Evolutionary conservation across 169 alveolate species (phyloP).

Genomic region (Condylostoma magnum): DNA sequence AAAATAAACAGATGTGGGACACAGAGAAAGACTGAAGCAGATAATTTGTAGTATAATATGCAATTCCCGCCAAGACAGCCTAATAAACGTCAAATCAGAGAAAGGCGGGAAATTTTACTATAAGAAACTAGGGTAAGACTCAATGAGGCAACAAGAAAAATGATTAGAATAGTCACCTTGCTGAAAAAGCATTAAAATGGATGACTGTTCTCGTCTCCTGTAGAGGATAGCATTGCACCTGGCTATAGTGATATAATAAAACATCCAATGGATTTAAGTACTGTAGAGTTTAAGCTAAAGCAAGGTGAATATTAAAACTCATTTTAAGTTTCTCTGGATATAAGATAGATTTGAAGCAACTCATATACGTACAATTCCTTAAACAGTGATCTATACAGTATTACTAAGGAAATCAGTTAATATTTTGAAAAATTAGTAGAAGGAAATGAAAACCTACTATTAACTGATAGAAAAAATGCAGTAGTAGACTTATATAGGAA

Average conservation of each 20-base stretch:
- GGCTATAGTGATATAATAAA: slow-evolving; percentile 16
- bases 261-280: slow-evolving; percentile 29
- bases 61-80: slow-evolving; percentile 3
- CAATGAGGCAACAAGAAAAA: background rate
- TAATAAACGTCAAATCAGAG: slow-evolving; percentile 2
- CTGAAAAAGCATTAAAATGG: background rate
- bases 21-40: background rate
- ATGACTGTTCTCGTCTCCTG: slow-evolving; percentile 5
- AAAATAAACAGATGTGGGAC: too few relatives aligned
- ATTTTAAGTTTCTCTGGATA: background rate
- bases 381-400: slow-evolving; percentile 5
- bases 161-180: background rate
- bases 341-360: slow-evolving; percentile 23
- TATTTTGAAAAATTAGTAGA: slow-evolving; percentile 11
- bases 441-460: background rate
- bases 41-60: background rate
- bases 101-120: background rate
- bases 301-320: slow-evolving; percentile 14
- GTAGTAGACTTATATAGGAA: slow-evolving; percentile 15
- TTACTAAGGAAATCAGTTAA: slow-evolving; percentile 14
- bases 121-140: background rate
- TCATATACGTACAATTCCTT: slow-evolving; percentile 19
- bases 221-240: background rate
- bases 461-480: background rate
- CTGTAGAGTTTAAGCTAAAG: slow-evolving; percentile 24